Percentiles rank a stretch among this genome's conserved stretches.
phyloP scores from a whole-genome alignment of 495 filamentous ascomycete species.

The Ramalina intermedia region DNA sequence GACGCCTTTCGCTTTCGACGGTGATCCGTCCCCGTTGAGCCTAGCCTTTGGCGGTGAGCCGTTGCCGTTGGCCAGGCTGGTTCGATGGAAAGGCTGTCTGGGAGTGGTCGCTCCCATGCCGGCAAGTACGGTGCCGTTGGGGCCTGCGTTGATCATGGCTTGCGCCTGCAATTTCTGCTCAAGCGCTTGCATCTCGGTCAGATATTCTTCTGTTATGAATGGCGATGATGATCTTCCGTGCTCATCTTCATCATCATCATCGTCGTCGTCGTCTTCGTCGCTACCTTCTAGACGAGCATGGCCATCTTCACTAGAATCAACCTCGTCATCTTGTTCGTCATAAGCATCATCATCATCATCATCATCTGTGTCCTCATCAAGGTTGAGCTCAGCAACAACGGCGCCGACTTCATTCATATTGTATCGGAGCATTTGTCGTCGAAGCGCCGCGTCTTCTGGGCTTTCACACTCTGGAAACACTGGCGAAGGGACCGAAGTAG shows the following conservation, averaged over 20 bases:
- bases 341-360: slow-evolving; percentile 17
- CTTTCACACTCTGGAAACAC: slow-evolving; percentile 48
- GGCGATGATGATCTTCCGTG: slow-evolving; percentile 51
- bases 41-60: slow-evolving; percentile 14
- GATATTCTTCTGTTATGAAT: slow-evolving; percentile 56
- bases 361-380: slow-evolving; percentile 46
- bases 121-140: slow-evolving; percentile 15
- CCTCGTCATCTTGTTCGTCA: slow-evolving; percentile 35
- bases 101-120: no score
- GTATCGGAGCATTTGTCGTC: slow-evolving; percentile 86
- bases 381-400: slow-evolving; percentile 81
- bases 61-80: slow-evolving; percentile 13
- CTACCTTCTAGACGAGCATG: slow-evolving; percentile 36
- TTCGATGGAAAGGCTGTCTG: no score
- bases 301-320: slow-evolving; percentile 33
- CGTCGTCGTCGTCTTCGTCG: slow-evolving; percentile 23
- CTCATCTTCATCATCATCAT: slow-evolving; percentile 47
- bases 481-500: slow-evolving; percentile 4
- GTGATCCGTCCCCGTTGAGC: slow-evolving; percentile 4
- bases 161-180: slow-evolving; percentile 52
- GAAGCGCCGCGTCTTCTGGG: slow-evolving; percentile 61
- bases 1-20: slow-evolving; percentile 43
- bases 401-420: slow-evolving; percentile 69
- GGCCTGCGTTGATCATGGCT: slow-evolving; percentile 39
- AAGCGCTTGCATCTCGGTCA: slow-evolving; percentile 68